A percentile compares a stretch with the other conserved stretches of the same genome.
These are phyloP conservation scores for Ceraceosorus bombacis DNA, from an alignment of 1,284 basidiomycete genomes.

Conservation along the genomic window DNA sequence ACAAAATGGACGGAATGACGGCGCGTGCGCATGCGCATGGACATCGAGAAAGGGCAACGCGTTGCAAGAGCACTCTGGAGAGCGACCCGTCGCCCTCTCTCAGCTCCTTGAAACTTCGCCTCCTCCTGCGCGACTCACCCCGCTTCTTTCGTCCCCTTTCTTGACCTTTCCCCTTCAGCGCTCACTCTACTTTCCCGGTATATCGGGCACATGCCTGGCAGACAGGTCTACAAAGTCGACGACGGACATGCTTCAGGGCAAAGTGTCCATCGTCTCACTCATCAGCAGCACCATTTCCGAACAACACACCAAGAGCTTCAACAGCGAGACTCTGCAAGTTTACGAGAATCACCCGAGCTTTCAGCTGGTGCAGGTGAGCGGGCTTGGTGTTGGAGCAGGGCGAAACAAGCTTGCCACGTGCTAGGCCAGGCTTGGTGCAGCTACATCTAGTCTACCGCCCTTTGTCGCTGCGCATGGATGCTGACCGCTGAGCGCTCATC, in stretches of 20 bases:
- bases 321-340: conserved; percentile 59
- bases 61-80: too few relatives aligned
- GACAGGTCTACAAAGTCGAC: conserved; percentile 63
- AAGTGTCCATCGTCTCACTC: conserved; percentile 71
- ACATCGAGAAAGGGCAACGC: too few relatives aligned
- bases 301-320: conserved; percentile 71
- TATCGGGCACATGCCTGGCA: conserved; percentile 64
- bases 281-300: conserved; percentile 77
- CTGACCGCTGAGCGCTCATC: too few relatives aligned
- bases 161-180: conserved; percentile 17
- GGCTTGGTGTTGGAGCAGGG: neutral
- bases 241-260: conserved; percentile 66
- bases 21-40: neutral
- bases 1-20: neutral
- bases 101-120: conserved; percentile 4
- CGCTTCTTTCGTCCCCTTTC: neutral
- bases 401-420: too few relatives aligned
- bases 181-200: conserved; percentile 77
- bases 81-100: neutral
- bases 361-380: conserved; percentile 61
- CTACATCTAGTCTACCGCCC: too few relatives aligned
- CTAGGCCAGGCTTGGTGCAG: too few relatives aligned
- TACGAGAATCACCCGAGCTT: conserved; percentile 63
- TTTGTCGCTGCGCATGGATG: too few relatives aligned
- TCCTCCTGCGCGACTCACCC: neutral